phyloP scores from a whole-genome alignment of 1,284 basidiomycete genomes.

The Prillingera fragicola region DNA sequence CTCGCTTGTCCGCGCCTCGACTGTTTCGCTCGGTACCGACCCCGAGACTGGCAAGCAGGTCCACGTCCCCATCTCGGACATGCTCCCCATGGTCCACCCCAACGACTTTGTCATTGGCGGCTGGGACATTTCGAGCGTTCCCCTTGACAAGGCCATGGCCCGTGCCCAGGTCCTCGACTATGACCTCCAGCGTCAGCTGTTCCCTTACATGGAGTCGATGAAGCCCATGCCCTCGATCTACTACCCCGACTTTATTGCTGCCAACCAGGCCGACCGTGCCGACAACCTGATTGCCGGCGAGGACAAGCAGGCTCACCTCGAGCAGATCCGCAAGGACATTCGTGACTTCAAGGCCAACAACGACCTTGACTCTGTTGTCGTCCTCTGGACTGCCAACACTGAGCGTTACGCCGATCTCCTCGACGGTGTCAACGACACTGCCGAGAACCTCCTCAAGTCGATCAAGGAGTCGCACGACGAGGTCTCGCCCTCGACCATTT shows the following conservation, averaged over 20 bases:
- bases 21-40: conserved; percentile 84
- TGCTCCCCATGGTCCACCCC: conserved; percentile 97
- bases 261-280: conserved; percentile 93
- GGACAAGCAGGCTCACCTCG: conserved; percentile 87
- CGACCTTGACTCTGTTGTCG: conserved; percentile 76
- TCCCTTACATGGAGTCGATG: conserved; percentile 74
- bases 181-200: conserved; percentile 93
- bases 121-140: conserved; percentile 88
- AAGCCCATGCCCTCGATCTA: conserved; percentile 91
- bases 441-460: conserved; percentile 75
- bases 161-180: conserved; percentile 93
- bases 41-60: conserved; percentile 81
- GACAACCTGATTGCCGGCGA: conserved; percentile 74
- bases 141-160: conserved; percentile 87
- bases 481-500: conserved; percentile 90
- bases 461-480: conserved; percentile 84
- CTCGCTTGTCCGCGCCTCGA: conserved; percentile 82
- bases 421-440: conserved; percentile 91
- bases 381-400: conserved; percentile 99
- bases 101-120: conserved; percentile 97
- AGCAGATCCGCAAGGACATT: conserved; percentile 87
- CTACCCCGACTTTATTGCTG: conserved; percentile 90
- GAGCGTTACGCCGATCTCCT: conserved; percentile 96
- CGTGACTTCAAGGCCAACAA: conserved; percentile 84
- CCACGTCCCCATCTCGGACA: conserved; percentile 84